Conservation (phyloP, 805 yeast species). For the Monosporozyma unispora region DNA sequence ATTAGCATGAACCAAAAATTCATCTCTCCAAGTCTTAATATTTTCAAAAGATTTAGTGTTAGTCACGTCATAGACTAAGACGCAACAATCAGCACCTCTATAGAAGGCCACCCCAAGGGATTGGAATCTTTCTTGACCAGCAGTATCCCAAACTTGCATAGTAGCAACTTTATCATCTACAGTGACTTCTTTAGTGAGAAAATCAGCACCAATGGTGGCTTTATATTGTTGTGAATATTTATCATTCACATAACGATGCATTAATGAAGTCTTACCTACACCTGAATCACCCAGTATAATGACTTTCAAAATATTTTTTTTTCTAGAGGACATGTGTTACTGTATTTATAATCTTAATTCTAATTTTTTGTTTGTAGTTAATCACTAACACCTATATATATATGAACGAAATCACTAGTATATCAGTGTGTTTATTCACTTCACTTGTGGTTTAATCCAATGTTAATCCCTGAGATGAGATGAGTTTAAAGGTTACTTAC, state of each 20-base stretch:
- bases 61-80: slow-evolving; percentile 89
- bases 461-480: not conserved
- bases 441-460: not conserved
- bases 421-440: not conserved
- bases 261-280: slow-evolving; percentile 92
- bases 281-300: slow-evolving; percentile 95
- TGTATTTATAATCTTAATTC: not conserved
- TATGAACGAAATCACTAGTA: not conserved
- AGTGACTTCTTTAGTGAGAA: slow-evolving; percentile 79
- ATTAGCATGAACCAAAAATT: slow-evolving; percentile 86
- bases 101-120: slow-evolving; percentile 94
- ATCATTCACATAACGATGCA: slow-evolving; percentile 95
- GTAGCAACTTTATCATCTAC: slow-evolving; percentile 53
- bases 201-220: slow-evolving; percentile 97
- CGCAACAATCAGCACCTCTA: slow-evolving; percentile 97
- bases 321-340: slow-evolving; percentile 35
- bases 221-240: slow-evolving; percentile 93
- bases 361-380: too few species aligned
- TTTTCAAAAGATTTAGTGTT: slow-evolving; percentile 89
- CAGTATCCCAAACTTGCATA: slow-evolving; percentile 93
- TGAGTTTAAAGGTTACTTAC: not conserved
- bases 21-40: slow-evolving; percentile 88
- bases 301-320: slow-evolving; percentile 72
- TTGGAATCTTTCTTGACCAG: slow-evolving; percentile 97
- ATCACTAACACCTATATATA: too few species aligned